These are phyloP conservation scores for Boletus rufocinnamomeus DNA, from an alignment of 768 basidiomycete species.

Conservation along the genomic window DNA sequence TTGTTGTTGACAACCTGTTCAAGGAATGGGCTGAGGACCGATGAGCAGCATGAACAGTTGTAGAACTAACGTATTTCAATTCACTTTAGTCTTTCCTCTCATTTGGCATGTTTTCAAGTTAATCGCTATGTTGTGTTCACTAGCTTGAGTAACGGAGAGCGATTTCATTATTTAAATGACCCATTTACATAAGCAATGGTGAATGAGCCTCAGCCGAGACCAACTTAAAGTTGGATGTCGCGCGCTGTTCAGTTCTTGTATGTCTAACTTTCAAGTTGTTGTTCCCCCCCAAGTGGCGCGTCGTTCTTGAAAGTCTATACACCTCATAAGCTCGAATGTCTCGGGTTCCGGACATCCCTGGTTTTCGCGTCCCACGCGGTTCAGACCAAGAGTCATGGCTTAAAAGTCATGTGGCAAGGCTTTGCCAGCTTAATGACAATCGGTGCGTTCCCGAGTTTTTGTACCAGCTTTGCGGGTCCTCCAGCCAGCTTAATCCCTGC, in stretches of 20 bases:
- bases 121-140: conserved; percentile 18
- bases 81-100: conserved; percentile 23
- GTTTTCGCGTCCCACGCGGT: conserved; percentile 50
- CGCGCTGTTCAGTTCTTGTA: conserved; percentile 2
- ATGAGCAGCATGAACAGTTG: conserved; percentile 42
- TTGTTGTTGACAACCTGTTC: conserved; percentile 23
- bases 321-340: conserved; percentile 39
- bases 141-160: conserved; percentile 7
- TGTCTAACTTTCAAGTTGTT: not conserved
- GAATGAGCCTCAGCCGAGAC: not conserved
- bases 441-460: conserved; percentile 45
- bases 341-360: conserved; percentile 72
- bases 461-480: conserved; percentile 1
- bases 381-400: conserved; percentile 70
- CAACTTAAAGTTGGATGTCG: conserved; percentile 1
- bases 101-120: conserved; percentile 22
- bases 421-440: conserved; percentile 66
- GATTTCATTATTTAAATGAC: not conserved
- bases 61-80: conserved; percentile 30
- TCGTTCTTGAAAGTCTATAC: conserved; percentile 1
- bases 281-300: not conserved
- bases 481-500: conserved; percentile 10
- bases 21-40: conserved; percentile 95
- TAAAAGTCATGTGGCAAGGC: conserved; percentile 56
- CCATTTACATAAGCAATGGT: conserved; percentile 24